Conservation (phyloP, 1,284 basidiomycete genomes). For the Ustilago lituana region DNA sequence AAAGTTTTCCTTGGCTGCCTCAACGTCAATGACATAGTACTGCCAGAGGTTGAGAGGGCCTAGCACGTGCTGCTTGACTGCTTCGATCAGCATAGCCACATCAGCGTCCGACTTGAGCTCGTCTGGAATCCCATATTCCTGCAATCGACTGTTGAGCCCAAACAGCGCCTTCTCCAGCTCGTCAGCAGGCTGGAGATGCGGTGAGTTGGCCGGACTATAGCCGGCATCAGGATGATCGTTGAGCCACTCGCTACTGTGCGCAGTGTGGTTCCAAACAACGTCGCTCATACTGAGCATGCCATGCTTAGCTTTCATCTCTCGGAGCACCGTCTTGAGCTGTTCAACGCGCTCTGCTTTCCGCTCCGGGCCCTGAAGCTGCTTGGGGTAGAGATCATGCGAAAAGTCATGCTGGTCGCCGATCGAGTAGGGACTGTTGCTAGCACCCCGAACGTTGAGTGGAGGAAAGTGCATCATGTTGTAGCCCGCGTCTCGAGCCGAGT, state of each 20-base stretch:
- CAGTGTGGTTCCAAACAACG: constrained; percentile 62
- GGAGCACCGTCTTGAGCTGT: constrained; percentile 34
- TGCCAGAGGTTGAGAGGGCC: constrained; percentile 58
- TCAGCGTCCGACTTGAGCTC: constrained; percentile 50
- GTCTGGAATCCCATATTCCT: constrained; percentile 37
- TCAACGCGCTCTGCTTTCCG: constrained; percentile 44
- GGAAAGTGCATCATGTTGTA: constrained; percentile 65
- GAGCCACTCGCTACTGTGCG: constrained; percentile 59
- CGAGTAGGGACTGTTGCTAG: constrained; percentile 60
- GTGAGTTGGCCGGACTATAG: constrained; percentile 61
- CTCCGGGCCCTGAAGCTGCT: constrained; percentile 17
- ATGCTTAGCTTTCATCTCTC: constrained; percentile 49
- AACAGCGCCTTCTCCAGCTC: constrained; percentile 57
- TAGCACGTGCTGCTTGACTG: constrained; percentile 53
- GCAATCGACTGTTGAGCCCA: constrained; percentile 43
- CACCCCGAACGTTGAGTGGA: constrained; percentile 58
- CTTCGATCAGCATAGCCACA: constrained; percentile 47
- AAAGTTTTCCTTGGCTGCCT: constrained; percentile 42
- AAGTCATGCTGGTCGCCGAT: constrained; percentile 61
- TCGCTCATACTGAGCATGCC: constrained; percentile 63
- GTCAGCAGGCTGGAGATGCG: constrained; percentile 60
- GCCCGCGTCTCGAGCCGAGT: constrained; percentile 54
- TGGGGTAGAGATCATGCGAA: constrained; percentile 53
- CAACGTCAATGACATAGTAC: constrained; percentile 58
- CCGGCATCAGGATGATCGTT: constrained; percentile 61